These are phyloP conservation scores for Hypomontagnella monticulosa DNA, from an alignment of 495 filamentous ascomycete species.

Conservation along the genomic window DNA sequence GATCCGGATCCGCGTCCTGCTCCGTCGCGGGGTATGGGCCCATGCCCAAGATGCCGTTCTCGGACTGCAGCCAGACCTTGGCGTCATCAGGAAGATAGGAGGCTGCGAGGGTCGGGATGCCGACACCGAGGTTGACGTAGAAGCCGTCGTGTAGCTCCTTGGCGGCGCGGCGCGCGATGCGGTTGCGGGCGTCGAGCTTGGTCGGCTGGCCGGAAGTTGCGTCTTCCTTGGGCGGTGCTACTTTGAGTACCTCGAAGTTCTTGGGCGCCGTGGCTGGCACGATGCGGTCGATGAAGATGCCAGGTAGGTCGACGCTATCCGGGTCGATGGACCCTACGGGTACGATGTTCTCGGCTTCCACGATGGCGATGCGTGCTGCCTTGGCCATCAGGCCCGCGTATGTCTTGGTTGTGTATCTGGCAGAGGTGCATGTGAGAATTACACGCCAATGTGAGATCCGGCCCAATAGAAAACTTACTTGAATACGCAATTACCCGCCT, in stretches of 20 bases:
- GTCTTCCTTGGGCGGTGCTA: constrained; percentile 33
- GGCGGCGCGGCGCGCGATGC: constrained; percentile 68
- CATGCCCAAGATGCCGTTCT: constrained; percentile 71
- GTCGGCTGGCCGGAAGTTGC: constrained; percentile 19
- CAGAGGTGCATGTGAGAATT: background rate
- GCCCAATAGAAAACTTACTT: constrained; percentile 43
- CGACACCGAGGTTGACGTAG: constrained; percentile 74
- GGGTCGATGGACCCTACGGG: constrained; percentile 66
- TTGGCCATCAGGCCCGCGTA: constrained; percentile 69
- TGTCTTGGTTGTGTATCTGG: constrained; percentile 68
- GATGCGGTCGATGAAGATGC: constrained; percentile 71
- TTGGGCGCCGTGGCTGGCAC: constrained; percentile 65
- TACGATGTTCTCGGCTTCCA: constrained; percentile 76
- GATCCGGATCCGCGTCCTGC: constrained; percentile 64
- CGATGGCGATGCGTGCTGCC: constrained; percentile 69
- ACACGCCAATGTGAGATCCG: background rate
- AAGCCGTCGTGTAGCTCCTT: constrained; percentile 71
- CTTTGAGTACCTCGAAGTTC: constrained; percentile 65
- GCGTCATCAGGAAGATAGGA: constrained; percentile 60
- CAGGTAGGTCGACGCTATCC: constrained; percentile 67
- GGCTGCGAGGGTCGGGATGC: constrained; percentile 70
- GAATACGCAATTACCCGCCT: constrained; percentile 71
- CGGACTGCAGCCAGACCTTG: constrained; percentile 67
- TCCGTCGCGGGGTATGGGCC: constrained; percentile 66
- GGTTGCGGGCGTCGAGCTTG: constrained; percentile 57